Evolutionary conservation across 331 rosid genomes (phyloP).

Genomic region (Pyrus hybrid): DNA sequence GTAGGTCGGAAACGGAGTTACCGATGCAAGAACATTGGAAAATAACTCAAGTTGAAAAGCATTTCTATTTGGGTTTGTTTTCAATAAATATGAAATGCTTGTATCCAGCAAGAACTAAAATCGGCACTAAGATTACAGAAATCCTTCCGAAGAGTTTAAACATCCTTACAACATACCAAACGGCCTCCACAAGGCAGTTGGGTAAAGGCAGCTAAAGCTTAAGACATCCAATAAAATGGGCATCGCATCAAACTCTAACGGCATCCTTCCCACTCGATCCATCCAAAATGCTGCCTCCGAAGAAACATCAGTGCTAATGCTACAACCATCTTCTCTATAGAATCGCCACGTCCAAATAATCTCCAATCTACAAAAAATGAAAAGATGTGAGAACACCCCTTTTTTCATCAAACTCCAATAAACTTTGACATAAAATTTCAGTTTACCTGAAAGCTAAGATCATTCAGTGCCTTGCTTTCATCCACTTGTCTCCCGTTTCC

Average conservation of each 20-base stretch:
- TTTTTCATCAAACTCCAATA: background rate
- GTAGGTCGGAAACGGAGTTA: no score
- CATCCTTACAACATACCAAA: constrained; percentile 3
- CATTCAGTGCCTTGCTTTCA: constrained; percentile 36
- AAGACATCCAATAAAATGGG: constrained; percentile 1
- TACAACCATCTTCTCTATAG: constrained; percentile 14
- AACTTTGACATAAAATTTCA: background rate
- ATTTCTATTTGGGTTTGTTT: no score
- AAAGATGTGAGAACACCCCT: constrained; percentile 4
- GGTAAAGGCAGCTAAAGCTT: background rate
- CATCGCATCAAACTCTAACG: background rate
- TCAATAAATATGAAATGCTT: background rate
- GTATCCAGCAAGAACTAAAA: background rate
- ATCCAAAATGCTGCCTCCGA: background rate
- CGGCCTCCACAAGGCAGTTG: background rate
- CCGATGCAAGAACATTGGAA: no score
- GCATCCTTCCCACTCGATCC: background rate
- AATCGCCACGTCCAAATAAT: constrained; percentile 52
- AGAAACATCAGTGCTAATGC: background rate
- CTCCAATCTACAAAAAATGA: constrained; percentile 40
- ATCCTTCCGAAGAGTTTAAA: background rate
- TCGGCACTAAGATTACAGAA: background rate
- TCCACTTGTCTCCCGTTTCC: constrained; percentile 37
- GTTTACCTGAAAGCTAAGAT: constrained; percentile 39
- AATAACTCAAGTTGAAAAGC: no score